Evolutionary conservation across 257 asterid genomes (phyloP), one percentile per base, ranked within the genome.

Genomic region (Nicotiana noctiflora): DNA sequence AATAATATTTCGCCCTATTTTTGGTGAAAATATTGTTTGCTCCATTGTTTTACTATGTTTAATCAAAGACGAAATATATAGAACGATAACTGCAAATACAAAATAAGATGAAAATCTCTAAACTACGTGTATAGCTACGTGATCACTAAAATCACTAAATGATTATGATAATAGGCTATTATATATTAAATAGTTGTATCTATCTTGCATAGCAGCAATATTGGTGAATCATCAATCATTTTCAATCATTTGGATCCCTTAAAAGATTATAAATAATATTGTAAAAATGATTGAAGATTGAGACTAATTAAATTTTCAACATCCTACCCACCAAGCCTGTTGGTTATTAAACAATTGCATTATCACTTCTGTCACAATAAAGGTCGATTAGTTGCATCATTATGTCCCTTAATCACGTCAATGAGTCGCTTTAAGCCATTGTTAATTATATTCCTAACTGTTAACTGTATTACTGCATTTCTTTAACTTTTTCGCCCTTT

Each of bases 171-270:
- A 72, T 46, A 21, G 13, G 55, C 37, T 37, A 31, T 34, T 65
- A 27, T 25, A 1, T 27, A 80, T 65, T 12, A 49, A 65, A 29
- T 49, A 52, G 9, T 44, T 10, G 31, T 46, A 49, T 70, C 55
- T 70, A 51, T 46, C 60, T 23, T 12, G 21, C 5, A 72, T 19
- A 29, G 60, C 52, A 72, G 49, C 21, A 11, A 44, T 72, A 46
- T 72, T 72, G 77, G 77, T 46, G 77, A 72, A 72, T 72, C 77
- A 72, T 72, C 77, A 72, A 72, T 72, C 77, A 70, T 70, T 40
- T 70, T 70, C 77, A 70, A 70, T 70, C 77, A 72, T 72, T 72
- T 72, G 60, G 5, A 72, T 46, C 23, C 77, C 8, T 72, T 46
- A 72, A 44, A 72, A 46, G 21, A 21, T 44, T 13, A 12, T 14